phyloP scores from a whole-genome alignment of 768 basidiomycete species.

The Phlegmacium glaucopus region DNA sequence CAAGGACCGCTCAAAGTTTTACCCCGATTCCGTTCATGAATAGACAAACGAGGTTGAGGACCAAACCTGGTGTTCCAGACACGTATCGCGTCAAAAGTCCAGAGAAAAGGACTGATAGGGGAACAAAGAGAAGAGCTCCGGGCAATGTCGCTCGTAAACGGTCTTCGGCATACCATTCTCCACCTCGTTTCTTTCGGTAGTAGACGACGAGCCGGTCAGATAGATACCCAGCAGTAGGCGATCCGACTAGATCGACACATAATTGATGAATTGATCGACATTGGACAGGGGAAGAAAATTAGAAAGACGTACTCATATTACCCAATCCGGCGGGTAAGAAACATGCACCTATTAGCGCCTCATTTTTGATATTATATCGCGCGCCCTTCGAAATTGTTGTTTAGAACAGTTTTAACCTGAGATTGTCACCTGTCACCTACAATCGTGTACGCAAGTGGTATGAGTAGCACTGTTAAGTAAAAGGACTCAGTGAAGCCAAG shows the following conservation, averaged over 20 bases:
- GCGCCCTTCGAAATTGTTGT: constrained; percentile 41
- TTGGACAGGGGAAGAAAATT: neutral
- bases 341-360: constrained; percentile 55
- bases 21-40: constrained; percentile 65
- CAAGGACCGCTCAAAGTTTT: constrained; percentile 14
- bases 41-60: constrained; percentile 46
- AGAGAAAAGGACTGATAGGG: constrained; percentile 42
- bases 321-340: constrained; percentile 61
- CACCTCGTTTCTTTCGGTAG: constrained; percentile 43
- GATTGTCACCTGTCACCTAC: constrained; percentile 36
- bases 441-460: constrained; percentile 66
- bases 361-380: constrained; percentile 52
- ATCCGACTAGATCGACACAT: constrained; percentile 9
- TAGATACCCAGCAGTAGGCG: constrained; percentile 22
- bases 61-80: constrained; percentile 41
- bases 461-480: constrained; percentile 39
- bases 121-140: constrained; percentile 45
- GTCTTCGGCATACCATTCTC: constrained; percentile 63
- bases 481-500: constrained; percentile 11
- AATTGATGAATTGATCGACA: neutral
- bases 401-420: neutral
- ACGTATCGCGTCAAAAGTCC: constrained; percentile 49
- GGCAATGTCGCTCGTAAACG: constrained; percentile 48
- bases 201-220: constrained; percentile 49
- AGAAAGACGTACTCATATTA: constrained; percentile 44